phyloP scores from a whole-genome alignment of 495 filamentous ascomycete genomes.

The Gamarada debralockiae region DNA sequence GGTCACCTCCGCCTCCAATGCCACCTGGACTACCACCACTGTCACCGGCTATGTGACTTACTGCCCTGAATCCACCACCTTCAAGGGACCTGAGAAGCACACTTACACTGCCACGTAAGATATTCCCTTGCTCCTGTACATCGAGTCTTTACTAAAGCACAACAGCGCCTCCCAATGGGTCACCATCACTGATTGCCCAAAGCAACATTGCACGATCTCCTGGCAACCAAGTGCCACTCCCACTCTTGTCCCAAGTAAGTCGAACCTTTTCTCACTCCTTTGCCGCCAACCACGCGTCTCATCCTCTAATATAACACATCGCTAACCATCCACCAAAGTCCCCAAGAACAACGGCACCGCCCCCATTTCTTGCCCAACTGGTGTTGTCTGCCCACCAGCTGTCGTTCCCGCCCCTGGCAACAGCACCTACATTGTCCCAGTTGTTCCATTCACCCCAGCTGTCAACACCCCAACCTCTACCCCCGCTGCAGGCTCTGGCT shows the following conservation, averaged over 20 bases:
- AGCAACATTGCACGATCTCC: slow-evolving; percentile 1
- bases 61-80: slow-evolving; percentile 28
- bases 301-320: background rate
- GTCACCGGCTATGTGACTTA: slow-evolving; percentile 13
- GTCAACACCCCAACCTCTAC: background rate
- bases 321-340: background rate
- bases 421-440: background rate
- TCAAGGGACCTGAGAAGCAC: slow-evolving; percentile 6
- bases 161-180: slow-evolving; percentile 6
- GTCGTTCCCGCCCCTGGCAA: background rate
- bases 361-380: background rate
- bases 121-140: background rate
- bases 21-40: background rate
- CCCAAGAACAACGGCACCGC: background rate
- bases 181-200: slow-evolving; percentile 9
- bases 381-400: background rate
- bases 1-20: background rate
- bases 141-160: background rate
- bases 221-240: background rate
- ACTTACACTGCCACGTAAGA: slow-evolving; percentile 16
- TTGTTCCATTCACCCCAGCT: background rate
- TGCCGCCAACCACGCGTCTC: too few species aligned
- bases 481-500: background rate
- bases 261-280: background rate
- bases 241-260: slow-evolving; percentile 1